A percentile compares a stretch with the other conserved stretches of the same genome.
phyloP scores from a whole-genome alignment of 1,284 basidiomycete genomes.

The Agroathelia rolfsii region DNA sequence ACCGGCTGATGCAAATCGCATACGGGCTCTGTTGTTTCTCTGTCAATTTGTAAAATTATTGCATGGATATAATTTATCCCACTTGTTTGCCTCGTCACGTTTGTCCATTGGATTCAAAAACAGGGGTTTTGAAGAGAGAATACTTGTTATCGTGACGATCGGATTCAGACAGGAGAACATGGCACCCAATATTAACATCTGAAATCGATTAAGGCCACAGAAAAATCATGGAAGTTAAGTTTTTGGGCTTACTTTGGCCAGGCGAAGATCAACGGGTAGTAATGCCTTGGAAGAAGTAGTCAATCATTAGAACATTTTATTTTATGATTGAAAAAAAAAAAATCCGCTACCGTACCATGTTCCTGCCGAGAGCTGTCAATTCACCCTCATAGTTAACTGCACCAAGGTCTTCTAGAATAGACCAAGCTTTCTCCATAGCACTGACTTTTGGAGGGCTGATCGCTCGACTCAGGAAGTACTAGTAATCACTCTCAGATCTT shows the following conservation, averaged over 20 bases:
- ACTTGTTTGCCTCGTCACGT: conserved; percentile 72
- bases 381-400: conserved; percentile 58
- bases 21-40: conserved; percentile 56
- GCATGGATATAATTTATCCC: conserved; percentile 14
- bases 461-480: conserved; percentile 59
- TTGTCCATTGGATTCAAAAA: conserved; percentile 78
- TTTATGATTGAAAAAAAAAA: conserved; percentile 3
- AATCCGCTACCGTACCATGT: conserved; percentile 47
- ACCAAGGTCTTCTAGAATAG: conserved; percentile 68
- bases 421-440: conserved; percentile 75
- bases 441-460: conserved; percentile 76
- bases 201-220: neutral
- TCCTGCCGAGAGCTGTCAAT: conserved; percentile 76
- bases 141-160: conserved; percentile 75
- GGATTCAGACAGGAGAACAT: conserved; percentile 75
- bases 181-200: conserved; percentile 82
- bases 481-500: conserved; percentile 2
- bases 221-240: conserved; percentile 5
- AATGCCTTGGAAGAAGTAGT: conserved; percentile 40
- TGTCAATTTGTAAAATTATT: conserved; percentile 7
- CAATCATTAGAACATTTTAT: conserved; percentile 8
- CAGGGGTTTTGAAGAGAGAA: conserved; percentile 79
- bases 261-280: conserved; percentile 82
- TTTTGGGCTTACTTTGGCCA: conserved; percentile 58
- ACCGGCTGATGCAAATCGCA: conserved; percentile 58